These are phyloP conservation scores for Alternaria triticimaculans DNA, from an alignment of 2,329 filamentous ascomycete genomes.

Conservation along the genomic window DNA sequence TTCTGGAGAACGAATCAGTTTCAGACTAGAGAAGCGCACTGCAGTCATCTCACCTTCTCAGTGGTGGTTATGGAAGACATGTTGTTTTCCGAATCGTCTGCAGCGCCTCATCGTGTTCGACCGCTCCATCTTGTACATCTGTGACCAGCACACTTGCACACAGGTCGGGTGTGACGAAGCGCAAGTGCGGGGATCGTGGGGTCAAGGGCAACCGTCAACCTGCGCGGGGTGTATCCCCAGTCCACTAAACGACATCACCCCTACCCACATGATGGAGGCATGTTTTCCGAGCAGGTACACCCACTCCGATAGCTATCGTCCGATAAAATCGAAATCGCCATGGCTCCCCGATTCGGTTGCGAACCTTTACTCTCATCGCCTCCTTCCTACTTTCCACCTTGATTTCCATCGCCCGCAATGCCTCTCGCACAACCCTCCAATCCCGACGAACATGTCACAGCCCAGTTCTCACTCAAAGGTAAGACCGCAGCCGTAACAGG, in stretches of 20 bases:
- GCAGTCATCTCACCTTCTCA: neutral
- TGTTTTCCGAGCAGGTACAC: neutral
- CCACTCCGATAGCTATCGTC: neutral
- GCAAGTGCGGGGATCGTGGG: conserved; percentile 5
- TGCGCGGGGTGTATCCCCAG: neutral
- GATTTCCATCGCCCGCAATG: neutral
- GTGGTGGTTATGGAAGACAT: neutral
- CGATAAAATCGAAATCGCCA: neutral
- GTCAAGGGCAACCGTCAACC: conserved; percentile 6
- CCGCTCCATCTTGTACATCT: neutral
- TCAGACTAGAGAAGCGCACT: neutral
- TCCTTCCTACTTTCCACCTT: neutral
- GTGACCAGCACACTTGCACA: neutral
- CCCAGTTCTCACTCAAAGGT: conserved; percentile 30
- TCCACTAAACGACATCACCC: conserved; percentile 26
- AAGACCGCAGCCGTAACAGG: conserved; percentile 51
- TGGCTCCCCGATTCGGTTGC: neutral
- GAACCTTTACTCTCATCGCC: neutral
- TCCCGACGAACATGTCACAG: conserved; percentile 10
- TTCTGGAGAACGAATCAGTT: conserved; percentile 36
- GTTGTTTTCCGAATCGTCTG: neutral
- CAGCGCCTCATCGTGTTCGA: neutral
- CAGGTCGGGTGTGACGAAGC: neutral
- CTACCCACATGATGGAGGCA: neutral
- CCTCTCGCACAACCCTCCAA: conserved; percentile 15